Base-by-base conservation (phyloP, 805 yeast species). In the Myxozyma melibiosi region DNA sequence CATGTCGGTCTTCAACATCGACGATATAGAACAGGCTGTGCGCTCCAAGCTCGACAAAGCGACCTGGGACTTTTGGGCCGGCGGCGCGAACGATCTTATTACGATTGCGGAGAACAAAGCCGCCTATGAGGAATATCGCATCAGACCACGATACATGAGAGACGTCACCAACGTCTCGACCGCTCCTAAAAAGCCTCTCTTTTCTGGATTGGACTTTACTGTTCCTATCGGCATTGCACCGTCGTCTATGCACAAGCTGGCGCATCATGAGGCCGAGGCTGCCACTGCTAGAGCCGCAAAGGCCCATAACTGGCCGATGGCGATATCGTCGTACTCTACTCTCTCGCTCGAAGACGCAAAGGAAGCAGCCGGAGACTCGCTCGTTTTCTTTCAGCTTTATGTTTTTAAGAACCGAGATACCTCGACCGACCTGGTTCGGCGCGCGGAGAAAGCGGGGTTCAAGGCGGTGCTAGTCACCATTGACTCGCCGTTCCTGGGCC, bases 41-140 rank as follows among this genome's bases (percentile, higher is more conserved):
- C 55, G 24, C 9, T 11, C 24, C 13, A 22, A 28, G 25, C 42
- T 56, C 37, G 61, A 57, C 41, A 56, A 55, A 30, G 53, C 51
- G 51, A 55, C 55, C 44, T 41, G 64, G 53, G 65, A 61, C 37
- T 61, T 59, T 51, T 61, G 65, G 65, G 33, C 61, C 37, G 61
- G 58, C 31, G 67, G 68, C 3, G 66, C 66, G 18, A 62, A 63
- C 51, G 68, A 65, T 42, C 57, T 61, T 11, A 51, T 55, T 53
- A 78, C 91, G 4, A 71, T 85, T 64, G 76, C 94, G 66, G 92
- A 87, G 66, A 88, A 88, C 71, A 91, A 85, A 67, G 78, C 80
- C 51, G 89, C 91, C 5, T 88, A 80, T 70, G 88, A 84, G 64
- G 74, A 90, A 30, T 80, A 86, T 47, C 86, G 83, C 66, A 87